Evolutionary conservation across 75 land plant species (phyloP).

Genomic region (Pinus albicaulis): DNA sequence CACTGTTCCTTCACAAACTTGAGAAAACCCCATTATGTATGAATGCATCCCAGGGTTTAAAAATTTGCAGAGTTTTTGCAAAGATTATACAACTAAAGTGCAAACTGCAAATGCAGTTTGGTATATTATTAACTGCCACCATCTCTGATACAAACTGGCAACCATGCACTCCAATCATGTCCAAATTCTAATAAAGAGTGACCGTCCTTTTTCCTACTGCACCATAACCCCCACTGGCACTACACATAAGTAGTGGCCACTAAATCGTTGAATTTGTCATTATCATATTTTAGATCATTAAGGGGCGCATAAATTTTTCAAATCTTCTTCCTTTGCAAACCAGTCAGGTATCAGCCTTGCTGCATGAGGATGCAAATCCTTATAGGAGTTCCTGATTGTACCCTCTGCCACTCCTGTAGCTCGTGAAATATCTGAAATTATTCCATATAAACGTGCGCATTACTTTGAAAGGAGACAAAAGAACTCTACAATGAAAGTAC

Average conservation of each 20-base stretch:
- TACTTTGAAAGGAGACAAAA: too few species aligned
- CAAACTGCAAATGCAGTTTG: conserved; percentile 6
- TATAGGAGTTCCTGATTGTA: conserved; percentile 74
- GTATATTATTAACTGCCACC: conserved; percentile 6
- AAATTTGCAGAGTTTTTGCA: background rate
- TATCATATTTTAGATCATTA: background rate
- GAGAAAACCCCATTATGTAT: background rate
- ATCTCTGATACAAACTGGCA: background rate
- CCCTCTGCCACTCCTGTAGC: conserved; percentile 92
- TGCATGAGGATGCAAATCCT: conserved; percentile 69
- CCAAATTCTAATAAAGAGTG: conserved; percentile 1
- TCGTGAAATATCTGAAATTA: conserved; percentile 62
- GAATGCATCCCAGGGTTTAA: background rate
- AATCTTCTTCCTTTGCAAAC: conserved; percentile 70
- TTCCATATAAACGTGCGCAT: too few species aligned
- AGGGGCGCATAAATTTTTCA: conserved; percentile 66
- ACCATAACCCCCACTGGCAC: background rate
- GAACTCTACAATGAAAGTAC: too few species aligned
- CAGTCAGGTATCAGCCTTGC: conserved; percentile 62
- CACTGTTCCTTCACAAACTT: conserved; percentile 1
- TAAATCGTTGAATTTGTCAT: background rate
- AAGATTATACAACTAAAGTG: conserved; percentile 1
- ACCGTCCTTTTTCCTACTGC: background rate
- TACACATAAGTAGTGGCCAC: background rate
- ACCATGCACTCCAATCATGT: background rate